These are phyloP conservation scores for Globisporangium canariense DNA, from an alignment of 352 stramenopile genomes.

Conservation along the genomic window DNA sequence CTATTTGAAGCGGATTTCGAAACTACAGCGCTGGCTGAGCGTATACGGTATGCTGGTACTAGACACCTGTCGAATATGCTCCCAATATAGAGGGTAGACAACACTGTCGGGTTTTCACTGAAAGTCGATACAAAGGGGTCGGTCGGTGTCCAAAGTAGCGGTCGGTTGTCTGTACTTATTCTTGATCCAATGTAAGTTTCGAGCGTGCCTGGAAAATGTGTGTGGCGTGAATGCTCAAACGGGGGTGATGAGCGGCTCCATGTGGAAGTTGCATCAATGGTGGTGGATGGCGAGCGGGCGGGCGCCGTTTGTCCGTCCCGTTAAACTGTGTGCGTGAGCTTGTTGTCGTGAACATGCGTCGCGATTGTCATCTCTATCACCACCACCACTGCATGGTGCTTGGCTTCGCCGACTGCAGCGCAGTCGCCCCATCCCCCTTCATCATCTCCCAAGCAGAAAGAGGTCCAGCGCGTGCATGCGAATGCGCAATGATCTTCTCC, in stretches of 20 bases:
- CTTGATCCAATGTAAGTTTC: too few relatives aligned
- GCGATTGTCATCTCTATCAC: conserved; percentile 43
- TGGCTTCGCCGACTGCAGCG: too few relatives aligned
- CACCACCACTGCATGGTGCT: conserved; percentile 29
- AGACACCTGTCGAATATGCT: too few relatives aligned
- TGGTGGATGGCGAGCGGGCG: not conserved
- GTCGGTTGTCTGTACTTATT: too few relatives aligned
- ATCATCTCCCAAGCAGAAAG: conserved; percentile 1
- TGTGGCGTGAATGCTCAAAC: conserved; percentile 22
- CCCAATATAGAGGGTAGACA: too few relatives aligned
- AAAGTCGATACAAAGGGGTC: too few relatives aligned
- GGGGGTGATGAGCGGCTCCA: not conserved
- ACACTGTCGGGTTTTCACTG: too few relatives aligned
- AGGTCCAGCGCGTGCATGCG: not conserved
- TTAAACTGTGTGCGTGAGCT: not conserved
- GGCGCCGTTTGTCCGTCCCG: not conserved
- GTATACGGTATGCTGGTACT: too few relatives aligned
- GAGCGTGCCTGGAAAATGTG: conserved; percentile 16
- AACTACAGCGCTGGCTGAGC: too few relatives aligned
- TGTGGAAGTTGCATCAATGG: conserved; percentile 13
- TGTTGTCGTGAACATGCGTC: not conserved
- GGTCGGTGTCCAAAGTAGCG: too few relatives aligned
- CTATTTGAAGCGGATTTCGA: too few relatives aligned
- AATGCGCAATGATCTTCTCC: not conserved
- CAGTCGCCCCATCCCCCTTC: not conserved